Conservation (phyloP, 805 yeast species). For the Kluyveromyces nonfermentans region DNA sequence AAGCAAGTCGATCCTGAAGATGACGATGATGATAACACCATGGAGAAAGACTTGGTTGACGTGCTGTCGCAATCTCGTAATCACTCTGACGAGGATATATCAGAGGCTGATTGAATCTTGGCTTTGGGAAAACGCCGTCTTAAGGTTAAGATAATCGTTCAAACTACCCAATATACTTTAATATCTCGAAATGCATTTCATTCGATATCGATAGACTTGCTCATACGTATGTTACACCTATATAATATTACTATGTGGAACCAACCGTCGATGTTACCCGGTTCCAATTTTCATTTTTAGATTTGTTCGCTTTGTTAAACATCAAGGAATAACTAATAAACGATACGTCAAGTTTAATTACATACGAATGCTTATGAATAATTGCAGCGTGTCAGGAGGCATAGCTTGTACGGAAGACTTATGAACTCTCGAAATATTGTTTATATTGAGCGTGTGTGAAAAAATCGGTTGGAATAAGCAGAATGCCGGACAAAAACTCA, state of each 20-base stretch:
- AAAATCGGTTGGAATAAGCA: not conserved
- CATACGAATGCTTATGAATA: not conserved
- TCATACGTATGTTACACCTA: no score
- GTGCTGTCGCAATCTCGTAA: conserved; percentile 1
- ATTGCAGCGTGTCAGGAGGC: not conserved
- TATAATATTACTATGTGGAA: no score
- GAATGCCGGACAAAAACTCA: conserved; percentile 1
- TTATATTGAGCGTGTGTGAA: no score
- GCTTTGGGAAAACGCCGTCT: no score
- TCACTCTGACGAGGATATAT: conserved; percentile 2
- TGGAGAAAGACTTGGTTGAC: conserved; percentile 6
- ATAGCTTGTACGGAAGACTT: not conserved
- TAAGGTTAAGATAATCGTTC: no score
- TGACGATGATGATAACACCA: conserved; percentile 16
- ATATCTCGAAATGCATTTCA: no score
- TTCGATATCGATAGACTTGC: no score
- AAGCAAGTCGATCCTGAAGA: conserved; percentile 19
- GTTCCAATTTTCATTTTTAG: not conserved
- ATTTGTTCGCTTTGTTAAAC: no score
- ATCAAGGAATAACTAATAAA: not conserved
- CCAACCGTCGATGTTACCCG: not conserved
- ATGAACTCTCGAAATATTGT: not conserved
- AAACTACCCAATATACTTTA: no score
- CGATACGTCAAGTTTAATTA: not conserved
- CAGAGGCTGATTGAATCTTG: not conserved